These are phyloP conservation scores for Cenchrus fungigraminus DNA, from an alignment of 176 grass and related monocot genomes.

Conservation along the genomic window DNA sequence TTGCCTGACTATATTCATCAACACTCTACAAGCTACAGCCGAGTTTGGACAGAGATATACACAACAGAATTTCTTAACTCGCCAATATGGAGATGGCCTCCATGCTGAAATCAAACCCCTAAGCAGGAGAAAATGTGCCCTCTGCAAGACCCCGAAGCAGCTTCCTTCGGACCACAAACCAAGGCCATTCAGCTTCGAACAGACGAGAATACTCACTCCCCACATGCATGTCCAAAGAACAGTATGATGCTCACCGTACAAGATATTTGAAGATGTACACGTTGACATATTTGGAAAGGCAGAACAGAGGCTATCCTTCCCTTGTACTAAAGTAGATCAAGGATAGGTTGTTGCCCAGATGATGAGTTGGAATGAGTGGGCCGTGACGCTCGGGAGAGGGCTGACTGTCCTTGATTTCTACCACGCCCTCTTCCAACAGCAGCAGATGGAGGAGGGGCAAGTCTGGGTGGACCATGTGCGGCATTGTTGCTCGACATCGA, in stretches of 20 bases:
- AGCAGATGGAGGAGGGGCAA: constrained; percentile 84
- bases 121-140: constrained; percentile 40
- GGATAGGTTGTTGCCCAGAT: constrained; percentile 66
- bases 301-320: background rate
- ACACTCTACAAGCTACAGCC: constrained; percentile 43
- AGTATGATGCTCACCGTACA: constrained; percentile 15
- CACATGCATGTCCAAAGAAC: constrained; percentile 19
- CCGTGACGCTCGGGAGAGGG: constrained; percentile 67
- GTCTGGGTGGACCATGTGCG: constrained; percentile 52
- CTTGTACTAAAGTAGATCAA: constrained; percentile 79
- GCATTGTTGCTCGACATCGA: constrained; percentile 36
- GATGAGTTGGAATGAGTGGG: constrained; percentile 56
- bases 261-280: constrained; percentile 25
- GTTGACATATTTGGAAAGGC: constrained; percentile 13
- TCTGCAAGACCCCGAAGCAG: constrained; percentile 13
- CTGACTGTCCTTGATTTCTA: constrained; percentile 85
- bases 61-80: constrained; percentile 41
- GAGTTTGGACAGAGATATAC: constrained; percentile 48
- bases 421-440: constrained; percentile 88
- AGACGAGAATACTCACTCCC: constrained; percentile 21
- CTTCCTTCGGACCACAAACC: constrained; percentile 26
- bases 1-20: constrained; percentile 45
- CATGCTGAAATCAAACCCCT: constrained; percentile 30
- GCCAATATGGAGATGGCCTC: constrained; percentile 6
- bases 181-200: constrained; percentile 25